These are phyloP conservation scores for Eurotiales sp. DNA, from an alignment of 2,329 filamentous ascomycete genomes.

Conservation along the genomic window DNA sequence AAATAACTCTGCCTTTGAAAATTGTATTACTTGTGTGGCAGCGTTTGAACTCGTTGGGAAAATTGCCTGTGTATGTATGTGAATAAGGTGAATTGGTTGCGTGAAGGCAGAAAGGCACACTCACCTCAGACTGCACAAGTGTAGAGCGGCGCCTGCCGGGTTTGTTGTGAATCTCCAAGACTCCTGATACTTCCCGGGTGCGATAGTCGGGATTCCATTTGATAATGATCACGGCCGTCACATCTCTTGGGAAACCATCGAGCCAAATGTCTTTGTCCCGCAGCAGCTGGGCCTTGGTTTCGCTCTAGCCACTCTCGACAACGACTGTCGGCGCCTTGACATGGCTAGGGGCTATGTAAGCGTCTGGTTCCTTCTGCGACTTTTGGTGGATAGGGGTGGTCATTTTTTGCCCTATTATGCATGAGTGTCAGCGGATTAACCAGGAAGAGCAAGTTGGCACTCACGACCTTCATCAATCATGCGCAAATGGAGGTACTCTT, in stretches of 20 bases:
- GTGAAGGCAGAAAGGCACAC: too few relatives aligned
- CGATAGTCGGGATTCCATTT: neutral
- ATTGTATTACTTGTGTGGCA: too few relatives aligned
- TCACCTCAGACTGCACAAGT: too few relatives aligned
- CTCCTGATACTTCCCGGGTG: neutral
- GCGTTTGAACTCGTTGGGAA: too few relatives aligned
- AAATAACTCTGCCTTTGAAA: too few relatives aligned
- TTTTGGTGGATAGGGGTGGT: neutral
- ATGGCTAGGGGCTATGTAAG: neutral
- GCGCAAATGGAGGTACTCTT: neutral
- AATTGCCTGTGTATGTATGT: too few relatives aligned
- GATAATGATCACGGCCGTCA: slow-evolving; percentile 1
- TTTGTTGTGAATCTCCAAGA: too few relatives aligned
- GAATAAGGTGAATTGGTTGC: too few relatives aligned
- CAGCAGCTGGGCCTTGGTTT: neutral
- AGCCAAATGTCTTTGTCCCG: slow-evolving; percentile 3
- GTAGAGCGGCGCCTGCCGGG: too few relatives aligned
- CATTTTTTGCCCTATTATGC: neutral
- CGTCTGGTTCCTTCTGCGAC: slow-evolving; percentile 3
- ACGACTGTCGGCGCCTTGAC: neutral
- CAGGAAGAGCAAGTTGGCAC: neutral
- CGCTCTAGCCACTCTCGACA: slow-evolving; percentile 2
- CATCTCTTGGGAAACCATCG: neutral
- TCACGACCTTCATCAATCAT: neutral
- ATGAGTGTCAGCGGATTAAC: neutral